A percentile compares a stretch with the other conserved stretches of the same genome.
phyloP scores from a whole-genome alignment of 371 early-diverging fungal species.

The Mucor sp. region DNA sequence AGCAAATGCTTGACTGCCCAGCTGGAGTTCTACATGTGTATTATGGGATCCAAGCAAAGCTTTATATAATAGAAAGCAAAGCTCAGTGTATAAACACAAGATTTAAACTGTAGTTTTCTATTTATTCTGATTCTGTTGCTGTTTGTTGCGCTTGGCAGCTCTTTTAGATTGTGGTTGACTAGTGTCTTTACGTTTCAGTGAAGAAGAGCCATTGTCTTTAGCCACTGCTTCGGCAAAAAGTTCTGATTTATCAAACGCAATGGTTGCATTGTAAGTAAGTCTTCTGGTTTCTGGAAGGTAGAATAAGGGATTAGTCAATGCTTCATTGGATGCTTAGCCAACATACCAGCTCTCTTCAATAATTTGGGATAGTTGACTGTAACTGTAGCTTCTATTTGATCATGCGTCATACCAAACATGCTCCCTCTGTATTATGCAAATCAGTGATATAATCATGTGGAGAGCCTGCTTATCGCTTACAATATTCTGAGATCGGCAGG shows the following conservation, averaged over 20 bases:
- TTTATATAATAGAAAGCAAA: too few relatives aligned
- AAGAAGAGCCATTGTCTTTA: not conserved
- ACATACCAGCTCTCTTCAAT: slow-evolving; percentile 44
- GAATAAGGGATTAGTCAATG: not conserved
- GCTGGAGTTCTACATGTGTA: too few relatives aligned
- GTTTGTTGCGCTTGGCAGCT: slow-evolving; percentile 23
- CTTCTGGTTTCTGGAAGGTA: slow-evolving; percentile 58
- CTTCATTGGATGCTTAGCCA: not conserved
- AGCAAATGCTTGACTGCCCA: too few relatives aligned
- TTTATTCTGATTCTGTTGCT: slow-evolving; percentile 8
- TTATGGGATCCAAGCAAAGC: too few relatives aligned
- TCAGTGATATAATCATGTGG: not conserved
- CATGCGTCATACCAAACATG: slow-evolving; percentile 43
- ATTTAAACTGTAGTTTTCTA: not conserved
- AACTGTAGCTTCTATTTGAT: slow-evolving; percentile 38
- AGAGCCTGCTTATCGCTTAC: slow-evolving; percentile 42
- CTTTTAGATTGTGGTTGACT: slow-evolving; percentile 9
- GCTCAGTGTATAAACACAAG: too few relatives aligned
- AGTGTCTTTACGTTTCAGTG: slow-evolving; percentile 16
- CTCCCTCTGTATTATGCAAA: slow-evolving; percentile 26
- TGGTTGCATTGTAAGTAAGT: slow-evolving; percentile 53
- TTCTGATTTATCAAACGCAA: slow-evolving; percentile 44
- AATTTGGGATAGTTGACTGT: slow-evolving; percentile 32
- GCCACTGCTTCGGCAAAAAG: slow-evolving; percentile 8
- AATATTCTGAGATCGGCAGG: slow-evolving; percentile 87